Conservation (phyloP, 768 basidiomycete genomes). For the Agaricus blazei region DNA sequence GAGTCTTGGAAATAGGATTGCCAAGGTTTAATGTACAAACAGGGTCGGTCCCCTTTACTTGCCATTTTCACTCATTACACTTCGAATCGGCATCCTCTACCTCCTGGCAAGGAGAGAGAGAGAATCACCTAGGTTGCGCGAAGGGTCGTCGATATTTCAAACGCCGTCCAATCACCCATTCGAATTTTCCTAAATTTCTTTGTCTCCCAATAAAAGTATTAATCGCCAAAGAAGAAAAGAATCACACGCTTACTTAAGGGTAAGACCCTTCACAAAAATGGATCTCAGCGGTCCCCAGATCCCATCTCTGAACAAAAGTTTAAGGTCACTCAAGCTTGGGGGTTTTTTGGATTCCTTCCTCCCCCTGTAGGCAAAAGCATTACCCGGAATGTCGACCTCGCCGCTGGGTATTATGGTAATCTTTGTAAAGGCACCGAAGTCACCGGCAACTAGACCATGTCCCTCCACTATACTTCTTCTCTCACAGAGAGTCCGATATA, state of each 20-base stretch:
- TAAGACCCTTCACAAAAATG: background rate
- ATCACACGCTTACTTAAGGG: background rate
- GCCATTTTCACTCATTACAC: conserved; percentile 2
- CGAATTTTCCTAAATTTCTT: background rate
- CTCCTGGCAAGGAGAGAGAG: conserved; percentile 1
- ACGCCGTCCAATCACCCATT: conserved; percentile 5
- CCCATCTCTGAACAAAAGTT: background rate
- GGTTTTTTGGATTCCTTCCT: background rate
- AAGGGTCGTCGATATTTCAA: background rate
- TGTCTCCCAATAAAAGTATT: background rate
- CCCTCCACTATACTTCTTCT: background rate
- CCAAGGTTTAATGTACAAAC: conserved; percentile 3
- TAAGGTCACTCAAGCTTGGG: background rate
- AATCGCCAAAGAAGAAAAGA: background rate
- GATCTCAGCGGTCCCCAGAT: conserved; percentile 1
- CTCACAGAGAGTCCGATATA: conserved; percentile 6
- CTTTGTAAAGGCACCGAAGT: conserved; percentile 10
- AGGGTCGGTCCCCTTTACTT: background rate
- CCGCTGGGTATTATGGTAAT: background rate
- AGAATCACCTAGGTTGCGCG: background rate
- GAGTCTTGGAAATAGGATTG: background rate
- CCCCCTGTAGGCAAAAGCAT: background rate
- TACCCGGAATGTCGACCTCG: background rate
- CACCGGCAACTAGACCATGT: conserved; percentile 4
- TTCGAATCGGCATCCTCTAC: conserved; percentile 2